These are phyloP conservation scores for Trypanosoma caninum DNA, from an alignment of 208 protist species.

Conservation along the genomic window DNA sequence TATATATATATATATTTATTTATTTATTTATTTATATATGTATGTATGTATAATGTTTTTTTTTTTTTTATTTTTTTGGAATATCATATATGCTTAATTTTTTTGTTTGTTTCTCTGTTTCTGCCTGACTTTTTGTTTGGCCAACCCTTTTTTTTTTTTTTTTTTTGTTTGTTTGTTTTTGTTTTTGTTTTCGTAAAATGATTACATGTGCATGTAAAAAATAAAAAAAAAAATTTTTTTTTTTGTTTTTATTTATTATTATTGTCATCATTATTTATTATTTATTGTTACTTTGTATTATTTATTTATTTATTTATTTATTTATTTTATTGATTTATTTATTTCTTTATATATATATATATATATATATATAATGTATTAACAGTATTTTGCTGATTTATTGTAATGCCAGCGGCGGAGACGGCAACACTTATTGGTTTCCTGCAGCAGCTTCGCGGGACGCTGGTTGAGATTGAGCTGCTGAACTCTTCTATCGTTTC, in stretches of 20 bases:
- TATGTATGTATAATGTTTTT: conserved; percentile 8
- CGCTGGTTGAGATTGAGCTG: conserved; percentile 98
- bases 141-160: conserved; percentile 2
- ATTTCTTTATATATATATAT: conserved; percentile 1
- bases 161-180: background rate
- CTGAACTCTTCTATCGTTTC: conserved; percentile 98
- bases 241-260: no score
- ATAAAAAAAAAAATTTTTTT: no score
- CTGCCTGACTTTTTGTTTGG: background rate
- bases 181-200: no score
- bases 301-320: background rate
- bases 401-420: conserved; percentile 27
- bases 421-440: conserved; percentile 90
- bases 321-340: background rate
- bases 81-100: no score
- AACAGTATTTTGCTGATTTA: background rate
- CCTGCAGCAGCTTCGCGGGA: conserved; percentile 97
- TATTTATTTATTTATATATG: conserved; percentile 1
- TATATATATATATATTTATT: background rate
- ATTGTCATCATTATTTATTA: no score
- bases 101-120: conserved; percentile 1
- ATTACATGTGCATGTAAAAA: no score
- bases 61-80: background rate
- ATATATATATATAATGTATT: conserved; percentile 13
- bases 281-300: no score